phyloP scores from a whole-genome alignment of 1,284 basidiomycete species.

The Boletellus deceptivus region DNA sequence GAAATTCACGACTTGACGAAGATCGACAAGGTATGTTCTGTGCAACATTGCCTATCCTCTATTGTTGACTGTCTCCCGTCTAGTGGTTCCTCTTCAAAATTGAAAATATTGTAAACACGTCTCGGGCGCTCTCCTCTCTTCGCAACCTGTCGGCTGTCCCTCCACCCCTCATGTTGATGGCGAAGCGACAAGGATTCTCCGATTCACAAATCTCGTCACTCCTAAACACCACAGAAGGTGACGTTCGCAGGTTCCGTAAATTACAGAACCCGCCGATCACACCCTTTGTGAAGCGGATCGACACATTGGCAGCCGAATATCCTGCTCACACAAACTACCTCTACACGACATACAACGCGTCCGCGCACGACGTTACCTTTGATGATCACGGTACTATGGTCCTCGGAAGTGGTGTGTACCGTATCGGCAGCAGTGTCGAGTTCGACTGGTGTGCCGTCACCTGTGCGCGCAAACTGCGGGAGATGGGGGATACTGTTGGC shows the following conservation, averaged over 20 bases:
- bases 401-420: constrained; percentile 97
- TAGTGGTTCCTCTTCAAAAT: constrained; percentile 99
- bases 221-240: constrained; percentile 65
- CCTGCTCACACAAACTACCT: constrained; percentile 99
- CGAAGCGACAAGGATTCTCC: constrained; percentile 94
- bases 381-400: constrained; percentile 99
- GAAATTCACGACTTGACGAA: constrained; percentile 91
- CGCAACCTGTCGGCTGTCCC: constrained; percentile 66
- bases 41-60: too few relatives aligned
- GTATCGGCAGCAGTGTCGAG: constrained; percentile 97
- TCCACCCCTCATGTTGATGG: constrained; percentile 72
- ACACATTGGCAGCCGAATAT: constrained; percentile 98
- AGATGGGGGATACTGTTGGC: constrained; percentile 71
- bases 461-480: constrained; percentile 88
- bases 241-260: constrained; percentile 86
- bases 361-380: constrained; percentile 94
- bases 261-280: constrained; percentile 70
- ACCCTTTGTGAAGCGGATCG: constrained; percentile 99
- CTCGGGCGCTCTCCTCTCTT: constrained; percentile 67
- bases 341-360: constrained; percentile 99
- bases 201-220: constrained; percentile 90
- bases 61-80: constrained; percentile 1
- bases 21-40: constrained; percentile 79
- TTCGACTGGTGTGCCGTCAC: constrained; percentile 99
- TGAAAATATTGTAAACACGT: constrained; percentile 91